Conservation (phyloP, 2,329 filamentous ascomycete genomes). For the Colletotrichum sp. region DNA sequence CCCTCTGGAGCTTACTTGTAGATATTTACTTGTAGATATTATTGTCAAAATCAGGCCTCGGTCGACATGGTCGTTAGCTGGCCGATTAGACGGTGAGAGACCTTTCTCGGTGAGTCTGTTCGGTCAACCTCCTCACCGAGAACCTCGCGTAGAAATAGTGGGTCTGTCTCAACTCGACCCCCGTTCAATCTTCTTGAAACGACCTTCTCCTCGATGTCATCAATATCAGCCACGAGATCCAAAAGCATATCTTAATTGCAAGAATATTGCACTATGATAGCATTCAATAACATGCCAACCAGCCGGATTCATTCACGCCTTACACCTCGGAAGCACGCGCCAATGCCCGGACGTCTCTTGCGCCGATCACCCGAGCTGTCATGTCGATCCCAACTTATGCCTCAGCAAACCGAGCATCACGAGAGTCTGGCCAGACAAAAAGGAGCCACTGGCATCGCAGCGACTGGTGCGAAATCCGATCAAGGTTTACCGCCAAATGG, state of each 20-base stretch:
- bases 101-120: accelerated
- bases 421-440: background rate
- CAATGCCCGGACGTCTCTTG: background rate
- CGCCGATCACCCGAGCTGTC: background rate
- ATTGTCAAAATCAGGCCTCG: no score
- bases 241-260: background rate
- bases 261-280: background rate
- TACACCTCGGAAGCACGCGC: background rate
- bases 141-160: background rate
- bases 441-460: background rate
- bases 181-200: constrained; percentile 9
- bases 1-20: no score
- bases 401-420: background rate
- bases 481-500: background rate
- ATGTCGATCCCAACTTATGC: background rate
- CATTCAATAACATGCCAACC: background rate
- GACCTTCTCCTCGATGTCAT: background rate
- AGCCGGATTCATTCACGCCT: background rate
- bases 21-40: no score
- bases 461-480: background rate
- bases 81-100: background rate
- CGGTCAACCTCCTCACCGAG: background rate
- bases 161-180: background rate
- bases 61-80: no score
- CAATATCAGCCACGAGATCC: background rate